Evolutionary conservation across 2,329 filamentous ascomycete genomes (phyloP).

Genomic region (Pseudonectria foliicola): DNA sequence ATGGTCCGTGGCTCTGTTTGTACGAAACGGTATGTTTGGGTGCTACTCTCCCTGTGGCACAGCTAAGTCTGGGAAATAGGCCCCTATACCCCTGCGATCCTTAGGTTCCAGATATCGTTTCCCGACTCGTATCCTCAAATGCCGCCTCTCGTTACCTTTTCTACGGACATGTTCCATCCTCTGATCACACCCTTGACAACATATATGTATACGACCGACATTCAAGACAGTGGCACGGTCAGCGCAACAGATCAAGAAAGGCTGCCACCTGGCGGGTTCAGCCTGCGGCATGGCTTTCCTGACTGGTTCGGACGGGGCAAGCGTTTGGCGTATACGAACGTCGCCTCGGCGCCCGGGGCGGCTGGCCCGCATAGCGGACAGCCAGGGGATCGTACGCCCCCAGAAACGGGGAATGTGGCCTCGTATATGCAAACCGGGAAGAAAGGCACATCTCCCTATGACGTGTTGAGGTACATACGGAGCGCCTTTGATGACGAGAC

Average conservation of each 20-base stretch:
- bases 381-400: too few species aligned
- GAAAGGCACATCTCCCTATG: slow-evolving; percentile 49
- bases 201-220: slow-evolving; percentile 81
- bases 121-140: slow-evolving; percentile 70
- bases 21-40: slow-evolving; percentile 65
- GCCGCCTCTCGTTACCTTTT: slow-evolving; percentile 80
- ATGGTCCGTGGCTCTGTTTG: slow-evolving; percentile 89
- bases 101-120: slow-evolving; percentile 87
- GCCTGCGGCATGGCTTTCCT: slow-evolving; percentile 82
- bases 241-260: slow-evolving; percentile 78
- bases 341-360: slow-evolving; percentile 25
- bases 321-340: slow-evolving; percentile 31
- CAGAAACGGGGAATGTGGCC: slow-evolving; percentile 19
- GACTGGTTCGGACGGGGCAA: slow-evolving; percentile 70
- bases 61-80: slow-evolving; percentile 45
- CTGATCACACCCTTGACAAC: slow-evolving; percentile 89
- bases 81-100: slow-evolving; percentile 78
- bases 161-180: slow-evolving; percentile 91
- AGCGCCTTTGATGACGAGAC: slow-evolving; percentile 72
- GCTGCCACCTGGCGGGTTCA: slow-evolving; percentile 83
- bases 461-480: slow-evolving; percentile 73
- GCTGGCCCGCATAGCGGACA: slow-evolving; percentile 2
- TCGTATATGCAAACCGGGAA: slow-evolving; percentile 36
- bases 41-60: too few species aligned
- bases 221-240: slow-evolving; percentile 67